Base-by-base conservation (phyloP, 2,329 filamentous ascomycete species). In the Beauveria scarabaeidicola region DNA sequence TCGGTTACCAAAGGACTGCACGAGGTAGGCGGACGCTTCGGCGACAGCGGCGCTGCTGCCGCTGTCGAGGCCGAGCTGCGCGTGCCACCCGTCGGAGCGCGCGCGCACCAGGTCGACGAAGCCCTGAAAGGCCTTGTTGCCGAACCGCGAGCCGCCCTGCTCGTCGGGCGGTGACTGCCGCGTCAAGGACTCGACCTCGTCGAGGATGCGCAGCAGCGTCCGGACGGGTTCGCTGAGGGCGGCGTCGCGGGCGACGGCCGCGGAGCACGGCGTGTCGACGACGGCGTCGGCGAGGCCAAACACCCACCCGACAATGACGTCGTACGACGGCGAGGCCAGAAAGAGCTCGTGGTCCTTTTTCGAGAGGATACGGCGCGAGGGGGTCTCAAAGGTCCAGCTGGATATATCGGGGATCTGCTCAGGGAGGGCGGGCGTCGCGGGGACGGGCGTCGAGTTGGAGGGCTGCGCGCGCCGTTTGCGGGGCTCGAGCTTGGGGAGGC, bases 71-170 rank as follows among this genome's bases (percentile, higher is more conserved):
- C 82, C 82, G 1, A 92, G 78, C 48, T 73, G 70, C 38, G 74
- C 69, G 69, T 93, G 89, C 89, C 89, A 93, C 43, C 68, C 71
- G 2, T 70, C 65, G 56, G 79, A 77, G 63, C 79, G 80, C 23
- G 80, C 79, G 65, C 80, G 81, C 19, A 89, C 76, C 50, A 83
- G 82, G 70, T 90, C 89, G 59, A 97, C 81, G 68, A 95, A 92
- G 61, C 83, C 81, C 53, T 91, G 85, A 75, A 99, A 99, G 2
- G 89, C 85, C 65, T 91, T 92, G 75, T 99, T 99, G 51, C 94
- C 95, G 72, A 99, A 99, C 27, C 94, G 83, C 9, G 91, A 96
- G 50, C 91, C 91, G 32, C 85, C 88, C 51, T 92, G 89, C 64
- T 97, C 91, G 65, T 93, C 81, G 0, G 94, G 87, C 1, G 94